Percentiles rank a stretch among this genome's conserved stretches.
Conservation (phyloP, 306 rosid genomes). For the Cucurbita ficifolia region DNA sequence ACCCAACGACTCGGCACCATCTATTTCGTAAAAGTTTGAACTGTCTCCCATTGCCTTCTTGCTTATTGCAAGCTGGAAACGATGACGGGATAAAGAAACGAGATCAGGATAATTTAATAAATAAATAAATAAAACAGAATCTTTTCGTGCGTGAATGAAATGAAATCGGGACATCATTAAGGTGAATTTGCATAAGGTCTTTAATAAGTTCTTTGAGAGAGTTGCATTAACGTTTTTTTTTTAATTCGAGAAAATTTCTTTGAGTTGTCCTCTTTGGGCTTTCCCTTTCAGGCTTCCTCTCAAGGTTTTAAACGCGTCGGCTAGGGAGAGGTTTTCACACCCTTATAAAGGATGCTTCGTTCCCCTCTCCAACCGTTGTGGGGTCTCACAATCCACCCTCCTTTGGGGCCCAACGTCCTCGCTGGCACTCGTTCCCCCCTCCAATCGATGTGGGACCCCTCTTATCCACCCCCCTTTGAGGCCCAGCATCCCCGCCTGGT, state of each 20-base stretch:
- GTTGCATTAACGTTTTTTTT: neutral
- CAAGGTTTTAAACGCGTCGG: too few relatives aligned
- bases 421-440: too few relatives aligned
- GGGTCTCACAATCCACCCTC: too few relatives aligned
- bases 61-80: conserved; percentile 43
- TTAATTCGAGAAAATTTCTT: neutral
- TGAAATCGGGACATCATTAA: neutral
- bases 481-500: too few relatives aligned
- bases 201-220: neutral
- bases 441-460: too few relatives aligned
- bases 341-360: too few relatives aligned
- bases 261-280: too few relatives aligned
- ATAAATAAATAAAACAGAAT: neutral
- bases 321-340: too few relatives aligned
- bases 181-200: neutral
- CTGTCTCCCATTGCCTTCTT: conserved; percentile 42
- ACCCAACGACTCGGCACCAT: conserved; percentile 69
- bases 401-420: too few relatives aligned
- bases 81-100: neutral
- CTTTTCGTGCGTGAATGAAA: neutral
- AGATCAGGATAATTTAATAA: neutral
- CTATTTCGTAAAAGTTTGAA: conserved; percentile 42
- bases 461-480: too few relatives aligned
- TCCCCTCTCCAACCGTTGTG: too few relatives aligned
- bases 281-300: too few relatives aligned